Evolutionary conservation across 2,329 filamentous ascomycete genomes (phyloP).

Genomic region (Lasiodiplodia gonubiensis): DNA sequence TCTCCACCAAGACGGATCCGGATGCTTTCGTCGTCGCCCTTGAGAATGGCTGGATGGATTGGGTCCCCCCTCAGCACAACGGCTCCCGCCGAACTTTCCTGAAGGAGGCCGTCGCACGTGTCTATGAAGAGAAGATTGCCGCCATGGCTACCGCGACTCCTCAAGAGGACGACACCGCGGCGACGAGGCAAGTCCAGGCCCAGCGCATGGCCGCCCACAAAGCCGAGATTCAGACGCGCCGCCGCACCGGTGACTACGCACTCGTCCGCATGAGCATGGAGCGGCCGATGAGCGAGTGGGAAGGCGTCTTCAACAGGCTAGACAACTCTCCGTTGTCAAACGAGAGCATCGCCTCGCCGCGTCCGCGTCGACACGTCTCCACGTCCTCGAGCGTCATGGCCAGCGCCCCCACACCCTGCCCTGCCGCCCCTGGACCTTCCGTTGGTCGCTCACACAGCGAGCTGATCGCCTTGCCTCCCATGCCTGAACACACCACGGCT

Average conservation of each 20-base stretch:
- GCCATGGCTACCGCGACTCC: slow-evolving; percentile 40
- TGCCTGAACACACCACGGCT: slow-evolving; percentile 8
- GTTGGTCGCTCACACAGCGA: neutral
- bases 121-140: slow-evolving; percentile 61
- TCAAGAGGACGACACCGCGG: slow-evolving; percentile 39
- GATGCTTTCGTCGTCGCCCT: slow-evolving; percentile 60
- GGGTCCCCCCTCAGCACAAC: slow-evolving; percentile 55
- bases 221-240: slow-evolving; percentile 49
- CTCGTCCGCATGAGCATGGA: slow-evolving; percentile 50
- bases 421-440: neutral
- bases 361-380: neutral
- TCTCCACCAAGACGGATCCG: slow-evolving; percentile 42
- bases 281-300: slow-evolving; percentile 47
- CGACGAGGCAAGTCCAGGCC: slow-evolving; percentile 47
- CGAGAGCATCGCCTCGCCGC: neutral
- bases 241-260: slow-evolving; percentile 43
- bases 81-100: slow-evolving; percentile 62
- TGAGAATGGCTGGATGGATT: slow-evolving; percentile 61
- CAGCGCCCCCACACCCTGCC: neutral
- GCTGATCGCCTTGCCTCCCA: slow-evolving; percentile 16
- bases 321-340: neutral
- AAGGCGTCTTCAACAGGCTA: slow-evolving; percentile 42
- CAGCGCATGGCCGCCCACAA: slow-evolving; percentile 51
- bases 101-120: slow-evolving; percentile 64
- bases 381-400: neutral